A percentile compares a stretch with the other conserved stretches of the same genome.
These are phyloP conservation scores for Scheffersomyces cryptocercus DNA, from an alignment of 1,139 yeast genomes.

Conservation along the genomic window DNA sequence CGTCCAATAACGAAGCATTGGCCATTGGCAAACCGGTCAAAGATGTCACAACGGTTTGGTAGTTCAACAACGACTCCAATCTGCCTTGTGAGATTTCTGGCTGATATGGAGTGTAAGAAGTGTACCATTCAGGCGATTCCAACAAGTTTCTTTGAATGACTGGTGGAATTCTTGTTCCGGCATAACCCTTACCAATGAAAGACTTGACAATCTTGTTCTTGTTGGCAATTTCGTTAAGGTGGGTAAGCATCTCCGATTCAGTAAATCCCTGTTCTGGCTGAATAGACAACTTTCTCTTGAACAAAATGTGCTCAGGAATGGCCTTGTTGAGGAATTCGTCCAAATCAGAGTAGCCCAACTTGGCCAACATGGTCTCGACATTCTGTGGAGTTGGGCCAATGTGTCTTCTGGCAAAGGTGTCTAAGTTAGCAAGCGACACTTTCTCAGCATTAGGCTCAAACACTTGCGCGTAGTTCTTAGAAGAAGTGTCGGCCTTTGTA, in stretches of 20 bases:
- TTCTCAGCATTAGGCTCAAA: constrained; percentile 34
- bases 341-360: constrained; percentile 66
- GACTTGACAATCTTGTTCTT: constrained; percentile 73
- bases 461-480: constrained; percentile 41
- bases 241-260: constrained; percentile 77
- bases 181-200: constrained; percentile 92
- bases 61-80: constrained; percentile 83
- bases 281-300: constrained; percentile 64
- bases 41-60: constrained; percentile 85
- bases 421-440: constrained; percentile 49
- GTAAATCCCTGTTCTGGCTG: constrained; percentile 71
- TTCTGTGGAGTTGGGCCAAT: constrained; percentile 77
- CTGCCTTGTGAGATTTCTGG: constrained; percentile 98
- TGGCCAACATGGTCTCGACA: constrained; percentile 62
- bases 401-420: constrained; percentile 88
- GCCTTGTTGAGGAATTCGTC: constrained; percentile 71
- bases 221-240: constrained; percentile 66
- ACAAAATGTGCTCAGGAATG: constrained; percentile 75
- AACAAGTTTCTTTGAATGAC: constrained; percentile 89
- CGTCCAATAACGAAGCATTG: constrained; percentile 91
- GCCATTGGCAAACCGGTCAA: constrained; percentile 92
- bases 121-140: constrained; percentile 97
- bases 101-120: constrained; percentile 97
- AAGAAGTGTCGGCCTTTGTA: constrained; percentile 47
- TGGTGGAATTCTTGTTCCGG: constrained; percentile 86